Conservation (phyloP, 805 yeast genomes). For the Sugiyamaella boreocaroliniensis region DNA sequence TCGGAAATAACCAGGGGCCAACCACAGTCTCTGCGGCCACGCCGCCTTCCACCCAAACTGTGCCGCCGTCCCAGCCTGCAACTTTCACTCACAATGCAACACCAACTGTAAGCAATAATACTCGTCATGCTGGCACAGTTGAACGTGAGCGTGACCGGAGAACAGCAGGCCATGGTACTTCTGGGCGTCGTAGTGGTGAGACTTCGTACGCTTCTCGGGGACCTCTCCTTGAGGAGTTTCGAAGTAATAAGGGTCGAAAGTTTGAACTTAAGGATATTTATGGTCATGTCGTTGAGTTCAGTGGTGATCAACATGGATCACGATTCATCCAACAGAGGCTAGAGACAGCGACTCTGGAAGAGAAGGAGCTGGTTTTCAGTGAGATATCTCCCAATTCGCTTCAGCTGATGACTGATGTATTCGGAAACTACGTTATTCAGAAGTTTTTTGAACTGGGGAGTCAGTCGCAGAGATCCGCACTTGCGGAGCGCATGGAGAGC, state of each 20-base stretch:
- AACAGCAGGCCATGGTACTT: not conserved
- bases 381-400: constrained; percentile 71
- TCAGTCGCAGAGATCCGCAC: constrained; percentile 55
- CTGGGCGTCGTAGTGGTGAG: constrained; percentile 3
- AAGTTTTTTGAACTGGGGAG: constrained; percentile 84
- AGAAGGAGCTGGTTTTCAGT: constrained; percentile 73
- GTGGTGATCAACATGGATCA: constrained; percentile 96
- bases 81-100: not conserved
- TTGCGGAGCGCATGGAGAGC: constrained; percentile 67
- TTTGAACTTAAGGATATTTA: constrained; percentile 65
- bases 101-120: not conserved
- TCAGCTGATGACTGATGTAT: constrained; percentile 89
- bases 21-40: not conserved
- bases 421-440: constrained; percentile 96
- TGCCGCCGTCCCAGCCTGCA: not conserved
- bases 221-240: constrained; percentile 78
- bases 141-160: not conserved
- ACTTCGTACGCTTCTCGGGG: constrained; percentile 9
- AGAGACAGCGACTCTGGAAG: constrained; percentile 54
- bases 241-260: constrained; percentile 56
- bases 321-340: constrained; percentile 90
- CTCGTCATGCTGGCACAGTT: not conserved
- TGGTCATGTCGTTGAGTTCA: constrained; percentile 85
- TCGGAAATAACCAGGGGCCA: not conserved
- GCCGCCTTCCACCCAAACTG: not conserved